These are phyloP conservation scores for Cercospora zeae-maydis DNA, from an alignment of 2,329 filamentous ascomycete genomes.

Conservation along the genomic window DNA sequence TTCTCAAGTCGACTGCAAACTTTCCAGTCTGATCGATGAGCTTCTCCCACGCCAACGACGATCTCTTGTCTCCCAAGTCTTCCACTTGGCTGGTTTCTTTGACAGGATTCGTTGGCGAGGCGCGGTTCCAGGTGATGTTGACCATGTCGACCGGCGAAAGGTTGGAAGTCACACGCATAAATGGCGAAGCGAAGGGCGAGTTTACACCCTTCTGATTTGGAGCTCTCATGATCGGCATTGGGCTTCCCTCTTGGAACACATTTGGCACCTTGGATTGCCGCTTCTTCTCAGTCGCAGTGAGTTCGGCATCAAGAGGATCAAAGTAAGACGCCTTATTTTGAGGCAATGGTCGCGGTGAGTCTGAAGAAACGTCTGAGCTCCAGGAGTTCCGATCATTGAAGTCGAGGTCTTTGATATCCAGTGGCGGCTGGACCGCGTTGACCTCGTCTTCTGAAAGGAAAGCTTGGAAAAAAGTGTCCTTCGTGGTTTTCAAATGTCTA, in stretches of 20 bases:
- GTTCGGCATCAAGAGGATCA: slow-evolving; percentile 31
- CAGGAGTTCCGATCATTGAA: slow-evolving; percentile 1
- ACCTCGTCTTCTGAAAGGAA: slow-evolving; percentile 29
- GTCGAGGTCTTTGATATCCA: slow-evolving; percentile 19
- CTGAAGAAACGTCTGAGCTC: slow-evolving; percentile 10
- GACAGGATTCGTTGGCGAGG: background rate
- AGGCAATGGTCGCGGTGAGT: slow-evolving; percentile 1
- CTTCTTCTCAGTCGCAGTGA: slow-evolving; percentile 29
- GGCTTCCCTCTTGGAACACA: slow-evolving; percentile 28
- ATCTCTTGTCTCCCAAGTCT: slow-evolving; percentile 5
- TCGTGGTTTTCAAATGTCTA: slow-evolving; percentile 48
- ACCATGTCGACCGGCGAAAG: slow-evolving; percentile 10
- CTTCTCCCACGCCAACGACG: slow-evolving; percentile 20
- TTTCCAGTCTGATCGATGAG: slow-evolving; percentile 23
- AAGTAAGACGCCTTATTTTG: slow-evolving; percentile 10
- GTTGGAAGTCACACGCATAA: slow-evolving; percentile 18
- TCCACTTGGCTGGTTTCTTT: background rate
- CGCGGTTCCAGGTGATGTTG: slow-evolving; percentile 7
- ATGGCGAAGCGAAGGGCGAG: slow-evolving; percentile 27
- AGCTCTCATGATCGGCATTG: slow-evolving; percentile 26
- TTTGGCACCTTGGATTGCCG: slow-evolving; percentile 28
- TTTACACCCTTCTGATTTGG: slow-evolving; percentile 16
- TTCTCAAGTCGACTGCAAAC: slow-evolving; percentile 22
- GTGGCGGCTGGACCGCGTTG: slow-evolving; percentile 19
- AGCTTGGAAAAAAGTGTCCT: slow-evolving; percentile 32